Conservation (phyloP, 2,329 filamentous ascomycete genomes). For the Phoma herbarum region DNA sequence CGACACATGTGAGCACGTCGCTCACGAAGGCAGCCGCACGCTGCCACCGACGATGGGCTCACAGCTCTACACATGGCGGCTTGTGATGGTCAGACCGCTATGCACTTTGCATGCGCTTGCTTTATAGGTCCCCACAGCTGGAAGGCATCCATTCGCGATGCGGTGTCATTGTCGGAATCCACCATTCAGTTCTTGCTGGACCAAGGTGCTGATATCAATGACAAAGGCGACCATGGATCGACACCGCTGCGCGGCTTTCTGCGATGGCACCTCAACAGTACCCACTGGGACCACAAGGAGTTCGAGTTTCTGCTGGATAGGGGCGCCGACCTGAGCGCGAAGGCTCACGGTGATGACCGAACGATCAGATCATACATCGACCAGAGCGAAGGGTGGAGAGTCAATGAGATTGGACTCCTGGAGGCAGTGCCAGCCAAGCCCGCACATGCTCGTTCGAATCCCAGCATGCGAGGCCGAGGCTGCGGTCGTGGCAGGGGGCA, state of each 20-base stretch:
- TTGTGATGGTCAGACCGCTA: neutral
- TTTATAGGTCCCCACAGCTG: neutral
- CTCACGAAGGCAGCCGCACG: neutral
- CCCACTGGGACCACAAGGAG: neutral
- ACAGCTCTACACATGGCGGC: conserved; percentile 1
- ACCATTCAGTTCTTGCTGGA: neutral
- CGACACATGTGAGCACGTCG: conserved; percentile 1
- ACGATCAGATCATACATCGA: neutral
- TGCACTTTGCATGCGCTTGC: neutral
- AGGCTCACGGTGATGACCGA: neutral
- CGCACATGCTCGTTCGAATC: neutral
- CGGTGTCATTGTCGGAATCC: neutral
- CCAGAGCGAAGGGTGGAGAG: neutral
- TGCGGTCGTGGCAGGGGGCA: neutral
- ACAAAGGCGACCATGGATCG: neutral
- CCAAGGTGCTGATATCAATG: neutral
- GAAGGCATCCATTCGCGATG: no score
- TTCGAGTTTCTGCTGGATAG: conserved; percentile 7
- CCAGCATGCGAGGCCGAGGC: neutral
- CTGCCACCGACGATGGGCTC: neutral
- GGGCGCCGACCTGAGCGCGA: neutral
- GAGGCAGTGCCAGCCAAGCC: neutral
- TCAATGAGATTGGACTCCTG: neutral
- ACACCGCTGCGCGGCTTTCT: neutral
- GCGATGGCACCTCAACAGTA: neutral